Conservation (phyloP, 1,284 basidiomycete species). For the Cryptococcus hybrid region DNA sequence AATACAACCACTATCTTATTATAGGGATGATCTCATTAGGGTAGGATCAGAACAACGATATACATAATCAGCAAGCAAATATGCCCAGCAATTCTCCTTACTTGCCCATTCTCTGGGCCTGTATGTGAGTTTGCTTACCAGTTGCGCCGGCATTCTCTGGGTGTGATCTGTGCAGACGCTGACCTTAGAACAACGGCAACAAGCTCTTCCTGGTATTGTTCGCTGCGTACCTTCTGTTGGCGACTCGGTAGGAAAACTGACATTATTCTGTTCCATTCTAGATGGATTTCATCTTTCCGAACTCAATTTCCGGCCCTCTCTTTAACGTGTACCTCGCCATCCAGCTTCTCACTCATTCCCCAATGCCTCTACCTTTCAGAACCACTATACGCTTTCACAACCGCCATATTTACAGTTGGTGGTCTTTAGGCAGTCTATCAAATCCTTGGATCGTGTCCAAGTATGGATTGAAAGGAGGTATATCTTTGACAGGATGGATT, state of each 20-base stretch:
- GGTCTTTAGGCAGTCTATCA: slow-evolving; percentile 73
- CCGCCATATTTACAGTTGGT: slow-evolving; percentile 82
- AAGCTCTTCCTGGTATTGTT: slow-evolving; percentile 49
- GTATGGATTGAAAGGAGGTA: slow-evolving; percentile 55
- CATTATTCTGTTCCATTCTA: slow-evolving; percentile 3
- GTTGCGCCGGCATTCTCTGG: background rate
- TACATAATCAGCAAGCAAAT: background rate
- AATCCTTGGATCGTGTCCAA: slow-evolving; percentile 69
- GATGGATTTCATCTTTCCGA: slow-evolving; percentile 70
- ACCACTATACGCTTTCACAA: slow-evolving; percentile 72
- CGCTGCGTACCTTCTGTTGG: background rate
- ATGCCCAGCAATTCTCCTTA: slow-evolving; percentile 8
- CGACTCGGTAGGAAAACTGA: background rate
- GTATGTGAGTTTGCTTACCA: slow-evolving; percentile 12
- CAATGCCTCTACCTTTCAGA: slow-evolving; percentile 74
- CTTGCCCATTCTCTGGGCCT: slow-evolving; percentile 20
- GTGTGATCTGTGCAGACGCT: background rate
- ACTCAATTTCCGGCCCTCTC: slow-evolving; percentile 79
- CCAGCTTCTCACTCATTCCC: slow-evolving; percentile 21
- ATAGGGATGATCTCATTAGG: too few relatives aligned
- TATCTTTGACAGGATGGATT: slow-evolving; percentile 57
- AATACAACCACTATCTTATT: too few relatives aligned
- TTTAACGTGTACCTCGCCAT: slow-evolving; percentile 60
- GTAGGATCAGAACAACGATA: too few relatives aligned
- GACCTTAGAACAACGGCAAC: background rate